Evolutionary conservation across 2,329 filamentous ascomycete genomes (phyloP).

Genomic region (Rutstroemia sydowiana): DNA sequence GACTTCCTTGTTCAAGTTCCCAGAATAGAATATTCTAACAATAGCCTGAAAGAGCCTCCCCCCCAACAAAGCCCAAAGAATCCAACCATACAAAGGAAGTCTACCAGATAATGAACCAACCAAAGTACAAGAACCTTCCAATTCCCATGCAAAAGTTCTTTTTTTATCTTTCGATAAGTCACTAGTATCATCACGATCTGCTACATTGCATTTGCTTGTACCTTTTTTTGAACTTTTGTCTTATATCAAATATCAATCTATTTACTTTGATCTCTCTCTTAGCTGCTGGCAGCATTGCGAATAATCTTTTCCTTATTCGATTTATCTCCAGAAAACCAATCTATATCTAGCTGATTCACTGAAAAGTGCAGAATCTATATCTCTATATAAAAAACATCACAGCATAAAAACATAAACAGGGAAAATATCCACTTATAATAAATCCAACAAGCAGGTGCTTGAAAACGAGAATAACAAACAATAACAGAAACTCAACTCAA

Average conservation of each 20-base stretch:
- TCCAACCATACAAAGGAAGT: neutral
- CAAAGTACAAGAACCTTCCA: constrained; percentile 8
- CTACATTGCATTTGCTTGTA: neutral
- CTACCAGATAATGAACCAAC: neutral
- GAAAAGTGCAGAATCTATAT: no score
- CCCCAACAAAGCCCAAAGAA: neutral
- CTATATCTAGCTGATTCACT: no score
- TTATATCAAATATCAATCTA: neutral
- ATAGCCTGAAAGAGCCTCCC: neutral
- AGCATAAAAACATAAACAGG: no score
- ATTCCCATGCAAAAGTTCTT: neutral
- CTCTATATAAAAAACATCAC: no score
- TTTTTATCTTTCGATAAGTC: neutral
- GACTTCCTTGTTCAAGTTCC: neutral
- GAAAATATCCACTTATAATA: no score
- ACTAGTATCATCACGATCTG: constrained; percentile 1
- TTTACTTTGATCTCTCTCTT: constrained; percentile 3
- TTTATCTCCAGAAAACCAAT: neutral
- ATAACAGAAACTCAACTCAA: no score
- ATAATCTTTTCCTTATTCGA: constrained; percentile 4
- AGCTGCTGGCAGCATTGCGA: constrained; percentile 23
- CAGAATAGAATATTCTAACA: constrained; percentile 1
- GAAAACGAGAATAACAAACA: no score
- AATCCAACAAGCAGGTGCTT: no score
- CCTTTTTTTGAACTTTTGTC: neutral